Percentiles rank a stretch among this genome's conserved stretches.
Evolutionary conservation across 2,329 filamentous ascomycete species (phyloP).

Genomic region (Epichloe sylvatica): DNA sequence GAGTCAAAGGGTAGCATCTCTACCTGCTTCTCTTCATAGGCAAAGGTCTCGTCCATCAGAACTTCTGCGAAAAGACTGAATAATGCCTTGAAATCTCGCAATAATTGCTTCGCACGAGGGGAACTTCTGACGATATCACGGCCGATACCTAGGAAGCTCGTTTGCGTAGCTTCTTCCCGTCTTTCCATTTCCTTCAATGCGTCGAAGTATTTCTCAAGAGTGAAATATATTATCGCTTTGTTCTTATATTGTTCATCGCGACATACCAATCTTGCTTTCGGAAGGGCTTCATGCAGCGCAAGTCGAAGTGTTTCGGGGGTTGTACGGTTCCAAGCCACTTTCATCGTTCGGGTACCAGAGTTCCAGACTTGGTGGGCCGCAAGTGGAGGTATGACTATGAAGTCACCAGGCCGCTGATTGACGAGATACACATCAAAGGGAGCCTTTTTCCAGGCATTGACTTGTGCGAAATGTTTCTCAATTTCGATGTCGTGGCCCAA

Average conservation of each 20-base stretch:
- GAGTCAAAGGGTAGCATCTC: conserved; percentile 76
- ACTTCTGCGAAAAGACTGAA: conserved; percentile 68
- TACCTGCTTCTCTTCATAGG: conserved; percentile 52
- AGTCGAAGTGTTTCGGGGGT: conserved; percentile 86
- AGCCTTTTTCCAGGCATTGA: conserved; percentile 89
- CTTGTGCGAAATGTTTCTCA: conserved; percentile 89
- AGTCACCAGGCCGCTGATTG: conserved; percentile 79
- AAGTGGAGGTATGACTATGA: conserved; percentile 83
- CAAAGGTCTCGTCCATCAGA: conserved; percentile 76
- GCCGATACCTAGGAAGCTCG: conserved; percentile 34
- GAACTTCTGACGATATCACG: conserved; percentile 30
- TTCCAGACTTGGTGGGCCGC: conserved; percentile 99
- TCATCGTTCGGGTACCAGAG: conserved; percentile 86
- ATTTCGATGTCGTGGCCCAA: conserved; percentile 94
- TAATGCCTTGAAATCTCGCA: conserved; percentile 67
- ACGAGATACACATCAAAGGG: conserved; percentile 88
- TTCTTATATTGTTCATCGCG: conserved; percentile 98
- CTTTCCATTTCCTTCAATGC: conserved; percentile 42
- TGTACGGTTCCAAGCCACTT: conserved; percentile 94
- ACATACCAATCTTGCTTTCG: conserved; percentile 79
- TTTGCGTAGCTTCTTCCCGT: conserved; percentile 28
- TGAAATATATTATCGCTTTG: conserved; percentile 87
- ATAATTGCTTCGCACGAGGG: conserved; percentile 50
- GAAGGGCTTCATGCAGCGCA: conserved; percentile 74
- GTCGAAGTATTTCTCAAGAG: conserved; percentile 64